Base-by-base conservation (phyloP, 192 early-diverging fungal genomes). In the Rhizoclosmatium globosum region DNA sequence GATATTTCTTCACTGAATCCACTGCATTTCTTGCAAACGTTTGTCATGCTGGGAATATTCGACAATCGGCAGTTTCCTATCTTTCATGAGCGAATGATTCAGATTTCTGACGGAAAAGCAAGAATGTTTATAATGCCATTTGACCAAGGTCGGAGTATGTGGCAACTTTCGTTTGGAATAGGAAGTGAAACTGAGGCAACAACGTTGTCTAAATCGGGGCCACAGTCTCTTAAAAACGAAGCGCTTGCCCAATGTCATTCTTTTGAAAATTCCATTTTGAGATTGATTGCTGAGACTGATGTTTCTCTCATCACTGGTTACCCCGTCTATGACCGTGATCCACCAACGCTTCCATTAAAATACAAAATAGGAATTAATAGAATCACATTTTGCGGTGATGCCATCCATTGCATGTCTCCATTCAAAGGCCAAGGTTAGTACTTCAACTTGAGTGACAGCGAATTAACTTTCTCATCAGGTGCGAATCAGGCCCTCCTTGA, bases 41-140 rank as follows among this genome's bases (percentile, higher is more conserved):
- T 78, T 46, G 77, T 78, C 7, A 78, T 78, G 77, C 77, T 78
- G 7, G 77, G 77, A 46, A 78, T 78, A 45, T 41, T 78, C 39
- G 42, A 58, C 31, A 69, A 9, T 21, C 45, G 47, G 31, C 2
- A 9, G 23, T 71, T 44, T 47, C 44, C 57, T 4, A 19, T 71
- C 13, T 43, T 78, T 19, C 77, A 64, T 64, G 68, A 78, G 2
- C 77, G 77, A 17, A 71, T 78, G 68, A 56, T 78, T 46, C 77
- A 78, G 62, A 78, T 78, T 67, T 78, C 77, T 3, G 59, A 78
- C 62, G 68, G 68, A 41, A 41, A 23, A 9, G 61, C 77, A 17
- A 48, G 77, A 19, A 78, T 78, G 13, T 78, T 78, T 60, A 58
- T 78, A 9, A 78, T 78, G 77, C 77, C 77, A 9, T 78, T 60